These are phyloP conservation scores for Ganoderma multipileum DNA, from an alignment of 1,284 basidiomycete genomes.

Conservation along the genomic window DNA sequence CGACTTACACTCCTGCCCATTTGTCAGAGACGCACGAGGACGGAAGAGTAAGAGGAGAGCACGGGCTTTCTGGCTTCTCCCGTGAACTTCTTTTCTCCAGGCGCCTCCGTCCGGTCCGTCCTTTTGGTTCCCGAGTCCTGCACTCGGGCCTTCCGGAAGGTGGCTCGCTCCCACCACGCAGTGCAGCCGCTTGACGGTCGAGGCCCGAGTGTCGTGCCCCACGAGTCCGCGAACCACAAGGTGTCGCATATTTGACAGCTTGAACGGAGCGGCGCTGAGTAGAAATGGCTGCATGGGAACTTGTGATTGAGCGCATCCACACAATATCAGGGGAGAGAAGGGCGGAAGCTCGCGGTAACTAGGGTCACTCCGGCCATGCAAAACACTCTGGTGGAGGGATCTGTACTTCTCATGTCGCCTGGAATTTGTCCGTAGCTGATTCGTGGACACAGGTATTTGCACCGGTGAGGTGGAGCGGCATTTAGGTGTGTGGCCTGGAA, in stretches of 20 bases:
- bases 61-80: background rate
- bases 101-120: background rate
- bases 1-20: background rate
- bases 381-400: background rate
- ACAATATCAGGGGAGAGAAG: background rate
- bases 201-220: background rate
- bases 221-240: slow-evolving; percentile 2
- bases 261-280: slow-evolving; percentile 6
- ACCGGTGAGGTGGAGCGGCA: background rate
- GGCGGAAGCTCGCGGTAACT: background rate
- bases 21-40: background rate
- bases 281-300: slow-evolving; percentile 3
- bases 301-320: background rate
- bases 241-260: background rate
- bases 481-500: background rate
- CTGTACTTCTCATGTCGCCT: background rate
- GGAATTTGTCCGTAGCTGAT: too few species aligned
- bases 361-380: background rate
- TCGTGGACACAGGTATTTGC: background rate
- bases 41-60: background rate
- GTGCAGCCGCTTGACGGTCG: background rate
- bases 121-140: background rate
- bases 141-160: background rate
- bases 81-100: background rate
- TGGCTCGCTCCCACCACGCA: background rate